These are phyloP conservation scores for Diaporthe sp. DNA, from an alignment of 2,329 filamentous ascomycete genomes.

Conservation along the genomic window DNA sequence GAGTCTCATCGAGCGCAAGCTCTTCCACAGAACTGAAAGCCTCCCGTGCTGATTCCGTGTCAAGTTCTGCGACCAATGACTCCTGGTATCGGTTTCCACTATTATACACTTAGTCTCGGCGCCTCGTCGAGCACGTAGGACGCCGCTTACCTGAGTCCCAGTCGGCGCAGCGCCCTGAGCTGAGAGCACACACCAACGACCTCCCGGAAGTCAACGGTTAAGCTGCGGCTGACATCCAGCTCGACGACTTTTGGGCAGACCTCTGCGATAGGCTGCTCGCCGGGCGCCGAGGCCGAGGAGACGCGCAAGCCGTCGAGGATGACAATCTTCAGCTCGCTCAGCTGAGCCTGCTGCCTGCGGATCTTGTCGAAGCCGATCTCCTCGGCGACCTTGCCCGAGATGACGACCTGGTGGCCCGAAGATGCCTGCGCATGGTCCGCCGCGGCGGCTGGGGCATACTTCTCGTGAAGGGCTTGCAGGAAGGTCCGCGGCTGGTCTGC, in stretches of 20 bases:
- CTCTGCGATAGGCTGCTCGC: constrained; percentile 54
- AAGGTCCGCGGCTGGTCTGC: constrained; percentile 78
- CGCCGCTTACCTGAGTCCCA: constrained; percentile 76
- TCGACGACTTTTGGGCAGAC: constrained; percentile 77
- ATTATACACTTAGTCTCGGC: constrained; percentile 35
- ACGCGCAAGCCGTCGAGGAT: constrained; percentile 84
- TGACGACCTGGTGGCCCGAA: constrained; percentile 67
- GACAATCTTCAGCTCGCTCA: constrained; percentile 82
- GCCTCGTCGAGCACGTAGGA: background rate
- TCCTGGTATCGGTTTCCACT: constrained; percentile 79
- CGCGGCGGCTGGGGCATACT: constrained; percentile 77
- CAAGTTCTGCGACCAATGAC: constrained; percentile 45
- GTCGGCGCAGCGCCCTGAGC: constrained; percentile 70
- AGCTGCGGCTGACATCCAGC: constrained; percentile 86
- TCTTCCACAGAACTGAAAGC: constrained; percentile 65
- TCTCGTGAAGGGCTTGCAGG: constrained; percentile 80
- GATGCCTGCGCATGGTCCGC: constrained; percentile 40
- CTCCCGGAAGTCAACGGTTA: constrained; percentile 75
- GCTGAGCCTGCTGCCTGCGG: constrained; percentile 78
- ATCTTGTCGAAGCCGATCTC: constrained; percentile 98
- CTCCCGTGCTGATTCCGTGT: constrained; percentile 47
- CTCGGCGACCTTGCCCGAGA: constrained; percentile 86
- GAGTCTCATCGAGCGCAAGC: constrained; percentile 73
- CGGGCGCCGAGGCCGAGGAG: constrained; percentile 46
- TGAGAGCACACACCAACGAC: constrained; percentile 78